Conservation (phyloP, 306 rosid species). For the Erythrophleum fordii region DNA sequence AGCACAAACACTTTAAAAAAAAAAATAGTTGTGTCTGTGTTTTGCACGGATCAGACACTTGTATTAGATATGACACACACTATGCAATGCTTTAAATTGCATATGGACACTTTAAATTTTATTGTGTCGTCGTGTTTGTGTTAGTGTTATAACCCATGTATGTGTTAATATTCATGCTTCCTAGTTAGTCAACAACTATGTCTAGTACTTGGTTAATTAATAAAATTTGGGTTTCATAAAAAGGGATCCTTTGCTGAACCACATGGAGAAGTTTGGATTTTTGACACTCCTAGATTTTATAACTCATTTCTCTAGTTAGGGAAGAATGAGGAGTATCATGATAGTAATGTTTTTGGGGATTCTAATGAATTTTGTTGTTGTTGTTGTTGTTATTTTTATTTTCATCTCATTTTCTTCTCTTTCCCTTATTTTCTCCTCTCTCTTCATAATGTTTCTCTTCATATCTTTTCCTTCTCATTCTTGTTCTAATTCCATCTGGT, state of each 20-base stretch:
- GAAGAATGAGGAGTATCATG: background rate
- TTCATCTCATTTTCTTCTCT: background rate
- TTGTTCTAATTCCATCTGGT: conserved; percentile 1
- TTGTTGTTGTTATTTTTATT: background rate
- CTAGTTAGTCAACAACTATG: background rate
- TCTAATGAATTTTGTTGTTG: background rate
- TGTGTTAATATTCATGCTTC: background rate
- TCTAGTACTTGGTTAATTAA: background rate
- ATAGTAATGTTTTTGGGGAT: background rate
- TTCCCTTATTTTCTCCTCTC: background rate
- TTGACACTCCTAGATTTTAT: background rate
- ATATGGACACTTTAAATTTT: background rate
- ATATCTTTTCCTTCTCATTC: background rate
- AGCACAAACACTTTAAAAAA: background rate
- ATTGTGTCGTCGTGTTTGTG: background rate
- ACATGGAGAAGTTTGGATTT: background rate
- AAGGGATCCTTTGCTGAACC: background rate
- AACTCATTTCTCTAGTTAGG: background rate
- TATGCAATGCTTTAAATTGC: background rate
- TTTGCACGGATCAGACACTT: background rate
- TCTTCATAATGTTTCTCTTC: conserved; percentile 4
- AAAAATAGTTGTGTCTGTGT: background rate
- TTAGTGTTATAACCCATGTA: no score
- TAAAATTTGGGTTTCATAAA: background rate
- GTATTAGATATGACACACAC: background rate